phyloP scores from a whole-genome alignment of 495 filamentous ascomycete species.

The Penicillium taxi region DNA sequence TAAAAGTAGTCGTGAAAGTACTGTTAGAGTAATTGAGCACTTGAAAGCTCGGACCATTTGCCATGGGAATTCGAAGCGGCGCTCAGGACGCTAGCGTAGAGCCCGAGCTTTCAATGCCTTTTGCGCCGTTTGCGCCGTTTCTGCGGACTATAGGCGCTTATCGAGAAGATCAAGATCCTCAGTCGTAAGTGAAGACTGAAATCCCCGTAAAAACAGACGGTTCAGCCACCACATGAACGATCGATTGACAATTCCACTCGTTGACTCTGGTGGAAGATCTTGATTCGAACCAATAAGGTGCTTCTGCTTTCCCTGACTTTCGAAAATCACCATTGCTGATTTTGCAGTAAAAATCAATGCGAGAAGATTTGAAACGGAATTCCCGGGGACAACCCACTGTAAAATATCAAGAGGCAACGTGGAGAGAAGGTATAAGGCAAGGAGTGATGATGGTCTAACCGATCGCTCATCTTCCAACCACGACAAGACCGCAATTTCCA shows the following conservation, averaged over 20 bases:
- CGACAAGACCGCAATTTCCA: conserved; percentile 1
- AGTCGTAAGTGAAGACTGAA: not conserved
- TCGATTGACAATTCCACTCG: conserved; percentile 11
- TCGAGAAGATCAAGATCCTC: not conserved
- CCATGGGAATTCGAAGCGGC: conserved; percentile 1
- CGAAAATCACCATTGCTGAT: not conserved
- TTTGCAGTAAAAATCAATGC: not conserved
- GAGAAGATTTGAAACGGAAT: not conserved
- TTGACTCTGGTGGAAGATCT: not conserved
- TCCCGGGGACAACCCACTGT: not conserved
- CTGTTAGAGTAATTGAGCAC: not conserved
- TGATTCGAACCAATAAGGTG: not conserved
- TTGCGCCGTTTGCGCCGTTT: not conserved
- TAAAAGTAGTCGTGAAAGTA: not conserved
- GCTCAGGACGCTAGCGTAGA: not conserved
- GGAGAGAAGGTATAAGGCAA: conserved; percentile 13
- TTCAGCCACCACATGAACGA: conserved; percentile 14
- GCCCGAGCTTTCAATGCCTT: not conserved
- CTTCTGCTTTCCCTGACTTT: not conserved
- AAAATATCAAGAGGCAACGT: conserved; percentile 9
- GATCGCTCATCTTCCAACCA: conserved; percentile 15
- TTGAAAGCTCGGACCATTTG: not conserved
- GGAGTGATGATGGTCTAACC: conserved; percentile 13
- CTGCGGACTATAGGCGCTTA: not conserved
- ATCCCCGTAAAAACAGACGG: conserved; percentile 3